These are phyloP conservation scores for Carallia brachiata DNA, from an alignment of 345 rosid species.

Conservation along the genomic window DNA sequence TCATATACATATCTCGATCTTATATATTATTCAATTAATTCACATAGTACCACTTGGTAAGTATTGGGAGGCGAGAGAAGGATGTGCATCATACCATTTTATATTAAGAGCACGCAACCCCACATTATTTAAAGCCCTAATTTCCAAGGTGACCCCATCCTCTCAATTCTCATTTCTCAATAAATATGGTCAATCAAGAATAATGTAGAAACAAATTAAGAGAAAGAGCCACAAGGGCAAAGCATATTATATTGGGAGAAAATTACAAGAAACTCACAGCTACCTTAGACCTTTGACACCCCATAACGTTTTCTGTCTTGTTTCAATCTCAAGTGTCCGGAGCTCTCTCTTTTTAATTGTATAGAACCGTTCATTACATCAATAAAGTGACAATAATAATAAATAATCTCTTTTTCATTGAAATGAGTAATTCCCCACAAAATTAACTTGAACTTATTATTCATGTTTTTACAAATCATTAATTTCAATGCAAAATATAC, in stretches of 20 bases:
- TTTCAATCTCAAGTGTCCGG: neutral
- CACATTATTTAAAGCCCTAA: slow-evolving; percentile 34
- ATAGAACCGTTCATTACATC: too few species aligned
- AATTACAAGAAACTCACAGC: slow-evolving; percentile 8
- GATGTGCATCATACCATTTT: slow-evolving; percentile 42
- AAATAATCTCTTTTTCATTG: too few species aligned
- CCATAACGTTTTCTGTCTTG: slow-evolving; percentile 4
- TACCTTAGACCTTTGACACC: slow-evolving; percentile 9
- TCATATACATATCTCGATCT: too few species aligned
- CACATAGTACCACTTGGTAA: slow-evolving; percentile 6
- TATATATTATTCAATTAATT: too few species aligned
- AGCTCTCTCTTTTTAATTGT: neutral
- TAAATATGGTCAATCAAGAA: neutral
- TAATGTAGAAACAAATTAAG: neutral
- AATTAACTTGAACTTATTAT: too few species aligned
- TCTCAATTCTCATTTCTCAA: neutral
- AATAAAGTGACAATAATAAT: too few species aligned
- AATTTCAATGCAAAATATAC: too few species aligned
- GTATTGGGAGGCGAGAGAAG: slow-evolving; percentile 25
- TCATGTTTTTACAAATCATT: too few species aligned
- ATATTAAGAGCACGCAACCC: slow-evolving; percentile 25
- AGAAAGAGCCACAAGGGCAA: neutral
- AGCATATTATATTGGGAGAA: neutral
- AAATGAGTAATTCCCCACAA: too few species aligned
- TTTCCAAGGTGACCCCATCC: slow-evolving; percentile 19